phyloP scores from a whole-genome alignment of 139 green algal genomes.

The Chlorella sp. region DNA sequence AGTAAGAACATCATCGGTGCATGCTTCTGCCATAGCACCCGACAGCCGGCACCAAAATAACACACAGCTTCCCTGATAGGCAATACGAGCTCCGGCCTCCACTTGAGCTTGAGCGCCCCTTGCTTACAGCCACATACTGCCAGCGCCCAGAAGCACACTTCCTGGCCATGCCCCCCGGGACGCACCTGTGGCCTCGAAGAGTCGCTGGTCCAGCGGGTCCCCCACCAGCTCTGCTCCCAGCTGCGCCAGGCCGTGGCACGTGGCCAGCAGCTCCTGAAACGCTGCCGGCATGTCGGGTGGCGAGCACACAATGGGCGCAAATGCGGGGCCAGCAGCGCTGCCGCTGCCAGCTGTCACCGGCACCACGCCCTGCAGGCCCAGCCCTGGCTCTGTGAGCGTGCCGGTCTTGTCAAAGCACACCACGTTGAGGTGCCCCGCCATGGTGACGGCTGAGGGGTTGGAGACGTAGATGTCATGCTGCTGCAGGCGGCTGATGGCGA shows the following conservation, averaged over 20 bases:
- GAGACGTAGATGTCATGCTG: constrained; percentile 68
- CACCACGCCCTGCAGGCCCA: constrained; percentile 67
- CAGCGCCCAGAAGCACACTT: no score
- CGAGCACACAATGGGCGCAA: constrained; percentile 5
- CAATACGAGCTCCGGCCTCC: no score
- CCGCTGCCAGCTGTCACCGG: constrained; percentile 24
- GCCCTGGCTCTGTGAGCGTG: constrained; percentile 72
- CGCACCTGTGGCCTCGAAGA: constrained; percentile 60
- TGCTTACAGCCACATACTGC: no score
- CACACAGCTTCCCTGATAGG: no score
- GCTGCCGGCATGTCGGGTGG: not conserved
- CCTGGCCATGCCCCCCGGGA: no score
- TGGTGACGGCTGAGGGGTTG: constrained; percentile 60
- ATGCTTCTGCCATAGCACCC: no score
- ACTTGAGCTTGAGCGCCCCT: no score
- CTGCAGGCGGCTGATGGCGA: constrained; percentile 65
- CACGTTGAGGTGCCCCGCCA: constrained; percentile 72
- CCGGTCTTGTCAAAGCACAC: constrained; percentile 83
- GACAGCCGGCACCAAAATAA: no score
- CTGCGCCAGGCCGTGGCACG: constrained; percentile 71
- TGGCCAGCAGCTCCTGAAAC: constrained; percentile 64
- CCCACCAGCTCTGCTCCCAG: constrained; percentile 62
- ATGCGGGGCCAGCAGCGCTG: not conserved
- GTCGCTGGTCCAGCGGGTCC: constrained; percentile 76
- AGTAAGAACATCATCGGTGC: no score